Conservation (phyloP, 2,329 filamentous ascomycete species). For the Fusarium anguioides region DNA sequence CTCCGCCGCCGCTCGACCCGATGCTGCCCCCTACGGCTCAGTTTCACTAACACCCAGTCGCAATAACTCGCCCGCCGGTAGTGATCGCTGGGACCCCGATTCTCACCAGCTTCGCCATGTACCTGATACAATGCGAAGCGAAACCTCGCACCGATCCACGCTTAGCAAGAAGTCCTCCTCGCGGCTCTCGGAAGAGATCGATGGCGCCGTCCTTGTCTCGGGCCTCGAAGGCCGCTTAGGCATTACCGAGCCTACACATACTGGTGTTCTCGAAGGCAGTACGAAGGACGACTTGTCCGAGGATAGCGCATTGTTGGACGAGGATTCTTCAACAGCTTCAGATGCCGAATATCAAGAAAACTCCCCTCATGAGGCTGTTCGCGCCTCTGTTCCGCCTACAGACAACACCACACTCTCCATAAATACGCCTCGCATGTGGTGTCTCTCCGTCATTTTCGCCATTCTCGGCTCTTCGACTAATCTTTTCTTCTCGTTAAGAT, state of each 20-base stretch:
- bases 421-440: slow-evolving; percentile 90
- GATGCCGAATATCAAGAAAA: slow-evolving; percentile 71
- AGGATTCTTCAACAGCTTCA: slow-evolving; percentile 54
- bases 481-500: slow-evolving; percentile 88
- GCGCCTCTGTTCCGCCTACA: slow-evolving; percentile 80
- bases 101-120: slow-evolving; percentile 50
- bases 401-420: slow-evolving; percentile 84
- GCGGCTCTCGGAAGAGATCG: slow-evolving; percentile 62
- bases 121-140: slow-evolving; percentile 49
- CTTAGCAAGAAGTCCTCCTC: slow-evolving; percentile 48
- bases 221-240: slow-evolving; percentile 66
- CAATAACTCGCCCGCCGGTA: slow-evolving; percentile 51
- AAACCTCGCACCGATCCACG: slow-evolving; percentile 48
- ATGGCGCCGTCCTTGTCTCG: slow-evolving; percentile 62
- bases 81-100: slow-evolving; percentile 48
- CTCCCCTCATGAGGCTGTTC: slow-evolving; percentile 81
- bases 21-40: slow-evolving; percentile 54
- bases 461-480: slow-evolving; percentile 86
- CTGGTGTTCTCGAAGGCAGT: slow-evolving; percentile 57
- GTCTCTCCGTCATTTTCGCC: slow-evolving; percentile 80
- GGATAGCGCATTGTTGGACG: slow-evolving; percentile 52
- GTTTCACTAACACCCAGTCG: slow-evolving; percentile 52
- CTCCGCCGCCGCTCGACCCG: slow-evolving; percentile 44
- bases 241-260: slow-evolving; percentile 60
- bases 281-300: slow-evolving; percentile 55